A percentile compares a stretch with the other conserved stretches of the same genome.
Conservation (phyloP, 192 early-diverging fungal genomes). For the Linderina pennispora region DNA sequence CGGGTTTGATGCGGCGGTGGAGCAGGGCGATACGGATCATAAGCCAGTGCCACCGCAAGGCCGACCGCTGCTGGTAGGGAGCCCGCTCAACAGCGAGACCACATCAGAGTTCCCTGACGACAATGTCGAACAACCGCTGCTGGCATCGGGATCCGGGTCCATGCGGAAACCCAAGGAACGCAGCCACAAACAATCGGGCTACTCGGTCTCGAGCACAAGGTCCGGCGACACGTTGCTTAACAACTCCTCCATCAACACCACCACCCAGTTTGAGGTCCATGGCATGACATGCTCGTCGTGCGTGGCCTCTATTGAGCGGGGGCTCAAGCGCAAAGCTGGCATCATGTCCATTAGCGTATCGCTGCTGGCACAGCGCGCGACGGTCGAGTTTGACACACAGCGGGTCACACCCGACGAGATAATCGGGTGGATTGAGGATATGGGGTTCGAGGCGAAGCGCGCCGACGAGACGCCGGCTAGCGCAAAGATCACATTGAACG, state of each 20-base stretch:
- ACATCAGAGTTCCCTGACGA: no score
- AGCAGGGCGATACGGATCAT: not conserved
- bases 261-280: conserved; percentile 59
- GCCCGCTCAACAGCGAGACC: not conserved
- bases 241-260: conserved; percentile 1
- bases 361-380: conserved; percentile 75
- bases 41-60: not conserved
- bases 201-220: conserved; percentile 26
- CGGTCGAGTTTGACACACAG: conserved; percentile 57
- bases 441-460: conserved; percentile 66
- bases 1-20: conserved; percentile 52
- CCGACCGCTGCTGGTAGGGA: not conserved
- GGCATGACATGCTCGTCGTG: conserved; percentile 98
- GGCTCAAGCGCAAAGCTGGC: conserved; percentile 52
- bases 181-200: not conserved
- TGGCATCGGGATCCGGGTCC: not conserved
- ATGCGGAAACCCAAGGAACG: no score
- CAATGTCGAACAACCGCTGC: no score
- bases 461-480: conserved; percentile 44
- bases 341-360: conserved; percentile 74
- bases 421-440: conserved; percentile 58
- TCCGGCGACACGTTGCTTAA: conserved; percentile 35
- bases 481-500: conserved; percentile 60
- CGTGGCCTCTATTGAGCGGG: conserved; percentile 78
- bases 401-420: conserved; percentile 46